Evolutionary conservation across 1,284 basidiomycete species (phyloP).

Genomic region (Wallemia hederae): DNA sequence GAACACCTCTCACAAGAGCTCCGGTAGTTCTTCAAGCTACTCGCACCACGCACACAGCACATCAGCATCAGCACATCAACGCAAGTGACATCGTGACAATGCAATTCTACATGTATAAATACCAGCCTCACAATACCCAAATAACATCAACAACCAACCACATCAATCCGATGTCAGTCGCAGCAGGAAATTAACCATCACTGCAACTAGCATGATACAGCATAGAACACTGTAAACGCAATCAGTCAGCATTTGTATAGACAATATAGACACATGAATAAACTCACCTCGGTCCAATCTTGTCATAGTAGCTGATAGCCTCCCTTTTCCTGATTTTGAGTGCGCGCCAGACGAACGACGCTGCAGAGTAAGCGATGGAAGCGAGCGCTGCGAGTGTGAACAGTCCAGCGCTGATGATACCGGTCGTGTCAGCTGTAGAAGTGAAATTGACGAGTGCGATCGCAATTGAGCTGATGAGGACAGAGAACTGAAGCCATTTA

Average conservation of each 20-base stretch:
- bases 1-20: too few species aligned
- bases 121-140: not conserved
- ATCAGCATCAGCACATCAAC: too few species aligned
- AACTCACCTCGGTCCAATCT: conserved; percentile 25
- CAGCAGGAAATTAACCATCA: not conserved
- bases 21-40: too few species aligned
- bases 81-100: too few species aligned
- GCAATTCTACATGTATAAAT: too few species aligned
- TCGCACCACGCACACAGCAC: not conserved
- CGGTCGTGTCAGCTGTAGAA: conserved; percentile 37
- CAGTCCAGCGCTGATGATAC: conserved; percentile 50
- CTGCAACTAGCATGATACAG: not conserved
- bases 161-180: not conserved
- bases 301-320: conserved; percentile 53
- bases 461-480: conserved; percentile 6
- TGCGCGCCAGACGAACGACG: conserved; percentile 65
- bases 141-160: not conserved
- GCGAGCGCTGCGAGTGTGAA: conserved; percentile 76
- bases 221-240: not conserved
- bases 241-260: not conserved
- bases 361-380: conserved; percentile 60
- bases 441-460: conserved; percentile 42
- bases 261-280: not conserved
- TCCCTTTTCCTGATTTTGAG: conserved; percentile 37
- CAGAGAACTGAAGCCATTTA: conserved; percentile 17